Evolutionary conservation across 768 basidiomycete species (phyloP).

Genomic region (Crassisporium funariophilum): DNA sequence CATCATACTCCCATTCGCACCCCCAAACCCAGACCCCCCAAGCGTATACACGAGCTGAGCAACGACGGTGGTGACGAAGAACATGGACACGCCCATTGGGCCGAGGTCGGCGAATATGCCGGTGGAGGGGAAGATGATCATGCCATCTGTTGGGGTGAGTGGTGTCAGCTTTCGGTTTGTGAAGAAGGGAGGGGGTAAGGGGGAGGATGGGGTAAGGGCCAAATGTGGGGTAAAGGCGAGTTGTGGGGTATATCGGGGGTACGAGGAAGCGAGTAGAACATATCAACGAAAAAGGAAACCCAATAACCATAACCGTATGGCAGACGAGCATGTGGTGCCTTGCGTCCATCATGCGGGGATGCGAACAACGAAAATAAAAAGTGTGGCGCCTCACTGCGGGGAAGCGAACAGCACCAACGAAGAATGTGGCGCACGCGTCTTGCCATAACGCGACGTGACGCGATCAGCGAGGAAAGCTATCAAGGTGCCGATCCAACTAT

Average conservation of each 20-base stretch:
- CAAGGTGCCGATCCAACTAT: too few species aligned
- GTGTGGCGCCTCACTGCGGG: too few species aligned
- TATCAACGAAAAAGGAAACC: constrained; percentile 12
- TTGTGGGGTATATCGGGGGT: too few species aligned
- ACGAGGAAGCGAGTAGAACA: not conserved
- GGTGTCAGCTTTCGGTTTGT: not conserved
- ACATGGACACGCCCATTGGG: constrained; percentile 92
- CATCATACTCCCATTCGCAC: constrained; percentile 96
- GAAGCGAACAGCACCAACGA: too few species aligned
- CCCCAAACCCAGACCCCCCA: constrained; percentile 88
- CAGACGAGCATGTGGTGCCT: not conserved
- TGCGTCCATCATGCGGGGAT: not conserved
- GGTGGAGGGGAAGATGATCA: constrained; percentile 92
- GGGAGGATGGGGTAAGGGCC: not conserved
- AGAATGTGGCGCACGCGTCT: too few species aligned
- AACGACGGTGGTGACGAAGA: constrained; percentile 83
- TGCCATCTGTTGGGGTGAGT: constrained; percentile 63
- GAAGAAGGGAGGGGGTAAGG: not conserved
- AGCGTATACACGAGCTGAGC: constrained; percentile 84
- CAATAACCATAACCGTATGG: constrained; percentile 13
- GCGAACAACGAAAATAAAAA: too few species aligned
- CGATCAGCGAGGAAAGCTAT: too few species aligned
- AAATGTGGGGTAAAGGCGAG: too few species aligned
- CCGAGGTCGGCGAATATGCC: constrained; percentile 82
- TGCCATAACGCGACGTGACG: too few species aligned